phyloP scores from a whole-genome alignment of 192 early-diverging fungal species.

The Jimgerdemannia flammicorona region DNA sequence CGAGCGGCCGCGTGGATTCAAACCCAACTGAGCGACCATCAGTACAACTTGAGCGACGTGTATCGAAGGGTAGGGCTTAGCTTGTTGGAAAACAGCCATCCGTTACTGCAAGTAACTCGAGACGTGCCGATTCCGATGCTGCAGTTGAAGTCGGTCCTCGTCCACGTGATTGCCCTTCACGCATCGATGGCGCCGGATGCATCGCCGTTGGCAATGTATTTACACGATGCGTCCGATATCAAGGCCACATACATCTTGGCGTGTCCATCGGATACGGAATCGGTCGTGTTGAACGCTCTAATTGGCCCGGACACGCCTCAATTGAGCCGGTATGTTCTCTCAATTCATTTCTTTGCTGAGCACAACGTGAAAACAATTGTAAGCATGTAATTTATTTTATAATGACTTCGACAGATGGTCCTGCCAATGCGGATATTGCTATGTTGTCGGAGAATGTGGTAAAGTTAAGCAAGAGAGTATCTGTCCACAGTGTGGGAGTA shows the following conservation, averaged over 20 bases:
- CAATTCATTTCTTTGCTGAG: neutral
- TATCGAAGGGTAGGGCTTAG: conserved; percentile 4
- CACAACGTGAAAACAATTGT: no score
- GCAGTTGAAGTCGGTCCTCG: conserved; percentile 3
- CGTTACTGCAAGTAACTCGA: conserved; percentile 2
- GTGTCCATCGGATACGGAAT: conserved; percentile 7
- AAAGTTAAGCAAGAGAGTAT: neutral
- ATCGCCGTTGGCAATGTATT: conserved; percentile 12
- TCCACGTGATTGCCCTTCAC: conserved; percentile 8
- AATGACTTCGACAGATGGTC: neutral
- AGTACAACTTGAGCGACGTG: neutral
- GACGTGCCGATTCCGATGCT: neutral
- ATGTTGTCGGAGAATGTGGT: conserved; percentile 5
- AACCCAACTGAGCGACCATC: neutral
- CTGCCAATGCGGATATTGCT: conserved; percentile 13
- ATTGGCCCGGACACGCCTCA: no score
- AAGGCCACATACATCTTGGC: conserved; percentile 2
- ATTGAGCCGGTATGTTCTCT: neutral
- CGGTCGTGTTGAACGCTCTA: conserved; percentile 2
- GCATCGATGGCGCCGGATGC: conserved; percentile 4
- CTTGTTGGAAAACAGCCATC: neutral
- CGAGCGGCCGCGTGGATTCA: conserved; percentile 1
- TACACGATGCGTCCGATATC: conserved; percentile 4
- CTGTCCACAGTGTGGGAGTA: conserved; percentile 3
- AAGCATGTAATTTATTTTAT: neutral